Evolutionary conservation across 2,329 filamentous ascomycete species (phyloP).

Genomic region (Ceratocystis smalleyi): DNA sequence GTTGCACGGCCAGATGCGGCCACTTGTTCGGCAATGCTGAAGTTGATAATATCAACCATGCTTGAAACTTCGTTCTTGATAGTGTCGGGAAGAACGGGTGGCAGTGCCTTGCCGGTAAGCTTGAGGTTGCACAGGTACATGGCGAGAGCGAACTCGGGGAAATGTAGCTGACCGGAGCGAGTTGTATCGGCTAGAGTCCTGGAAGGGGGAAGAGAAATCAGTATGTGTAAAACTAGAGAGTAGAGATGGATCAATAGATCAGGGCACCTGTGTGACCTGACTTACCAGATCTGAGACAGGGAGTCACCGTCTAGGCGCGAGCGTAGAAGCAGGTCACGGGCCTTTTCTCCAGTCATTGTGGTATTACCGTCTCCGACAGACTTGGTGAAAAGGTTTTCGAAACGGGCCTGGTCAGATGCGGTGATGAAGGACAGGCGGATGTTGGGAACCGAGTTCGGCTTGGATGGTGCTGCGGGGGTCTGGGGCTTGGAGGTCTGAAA

Average conservation of each 20-base stretch:
- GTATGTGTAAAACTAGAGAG: not conserved
- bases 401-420: constrained; percentile 84
- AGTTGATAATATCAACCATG: constrained; percentile 99
- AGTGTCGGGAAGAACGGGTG: constrained; percentile 58
- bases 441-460: constrained; percentile 69
- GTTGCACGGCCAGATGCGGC: constrained; percentile 32
- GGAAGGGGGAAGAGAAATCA: constrained; percentile 10
- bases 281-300: constrained; percentile 81
- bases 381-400: constrained; percentile 94
- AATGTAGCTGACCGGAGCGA: constrained; percentile 86
- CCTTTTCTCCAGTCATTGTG: constrained; percentile 84
- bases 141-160: constrained; percentile 90
- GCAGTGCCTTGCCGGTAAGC: constrained; percentile 71
- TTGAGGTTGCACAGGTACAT: constrained; percentile 98
- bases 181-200: constrained; percentile 92
- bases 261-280: not conserved
- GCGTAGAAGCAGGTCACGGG: constrained; percentile 71
- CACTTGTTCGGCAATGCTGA: constrained; percentile 66
- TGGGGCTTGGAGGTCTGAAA: constrained; percentile 40
- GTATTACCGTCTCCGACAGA: constrained; percentile 71
- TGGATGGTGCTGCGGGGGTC: constrained; percentile 31
- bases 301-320: constrained; percentile 79
- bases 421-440: constrained; percentile 94
- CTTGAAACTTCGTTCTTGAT: constrained; percentile 95
- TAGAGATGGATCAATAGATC: not conserved